Base-by-base conservation (phyloP, 2,329 filamentous ascomycete genomes). In the Gyromitra esculenta region DNA sequence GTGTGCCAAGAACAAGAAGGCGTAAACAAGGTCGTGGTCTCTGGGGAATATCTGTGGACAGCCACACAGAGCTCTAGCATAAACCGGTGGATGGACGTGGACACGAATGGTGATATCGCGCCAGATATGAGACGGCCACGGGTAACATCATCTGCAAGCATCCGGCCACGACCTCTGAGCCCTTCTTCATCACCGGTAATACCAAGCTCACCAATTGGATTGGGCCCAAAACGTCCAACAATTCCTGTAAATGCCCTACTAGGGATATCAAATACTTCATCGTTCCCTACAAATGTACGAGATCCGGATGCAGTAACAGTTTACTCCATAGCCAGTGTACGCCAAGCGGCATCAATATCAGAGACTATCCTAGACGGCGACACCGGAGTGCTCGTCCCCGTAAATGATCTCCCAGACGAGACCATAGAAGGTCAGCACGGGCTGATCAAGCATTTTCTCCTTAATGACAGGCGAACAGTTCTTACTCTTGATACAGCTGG, bases 371-470 rank as follows among this genome's bases (percentile, higher is more conserved):
- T 88, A 21, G 84, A 87, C 5, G 82, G 86, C 57, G 86, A 87
- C 56, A 81, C 84, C 81, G 85, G 84, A 15, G 80, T 86, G 1
- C 86, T 87, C 11, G 85, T 91, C 68, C 91, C 92, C 0, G 87
- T 93, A 65, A 88, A 92, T 80, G 86, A 89, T 67, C 83, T 90
- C 69, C 91, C 91, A 0, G 89, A 91, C 79, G 92, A 95, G 82
- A 93, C 92, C 0, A 96, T 99, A 62, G 94, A 97, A 84, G 96
- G 96, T 0, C 94, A 97, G 81, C 95, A 97, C 84, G 96, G 96
- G 8, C 85, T 99, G 68, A 93, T 98, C 77, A 99, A 98, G 84
- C 92, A 97, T 83, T 91, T 91, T 81, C 87, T 98, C 80, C 86
- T 99, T 77, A 98, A 97, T 83, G 95, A 99, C 82, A 89, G 95